phyloP scores from a whole-genome alignment of 495 filamentous ascomycete species.

The Podospora australis region DNA sequence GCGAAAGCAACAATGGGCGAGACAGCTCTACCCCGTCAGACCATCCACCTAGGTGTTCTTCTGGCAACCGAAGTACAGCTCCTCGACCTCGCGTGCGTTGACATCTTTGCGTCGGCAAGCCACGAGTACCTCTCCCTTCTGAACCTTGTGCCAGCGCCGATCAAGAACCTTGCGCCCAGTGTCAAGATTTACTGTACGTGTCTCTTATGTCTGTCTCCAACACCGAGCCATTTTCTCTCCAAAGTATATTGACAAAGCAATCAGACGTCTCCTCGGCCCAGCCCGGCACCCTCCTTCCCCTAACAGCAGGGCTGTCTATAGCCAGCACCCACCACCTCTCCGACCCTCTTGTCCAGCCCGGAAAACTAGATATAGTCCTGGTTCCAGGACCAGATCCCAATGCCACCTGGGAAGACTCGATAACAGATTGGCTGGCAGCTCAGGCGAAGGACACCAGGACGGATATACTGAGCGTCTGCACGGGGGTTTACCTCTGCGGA shows the following conservation, averaged over 20 bases:
- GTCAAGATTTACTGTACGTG: conserved; percentile 32
- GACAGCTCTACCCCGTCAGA: conserved; percentile 1
- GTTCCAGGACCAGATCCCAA: conserved; percentile 48
- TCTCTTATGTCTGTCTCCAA: neutral
- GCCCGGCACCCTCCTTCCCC: conserved; percentile 19
- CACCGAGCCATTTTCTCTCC: too few species aligned
- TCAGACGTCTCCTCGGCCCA: conserved; percentile 34
- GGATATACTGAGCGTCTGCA: conserved; percentile 51
- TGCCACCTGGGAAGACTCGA: conserved; percentile 24
- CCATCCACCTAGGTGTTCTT: conserved; percentile 40
- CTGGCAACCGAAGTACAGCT: conserved; percentile 38
- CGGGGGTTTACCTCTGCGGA: conserved; percentile 43
- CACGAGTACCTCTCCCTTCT: conserved; percentile 36
- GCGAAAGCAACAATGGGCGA: too few species aligned
- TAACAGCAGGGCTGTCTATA: conserved; percentile 33
- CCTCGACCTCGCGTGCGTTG: conserved; percentile 43
- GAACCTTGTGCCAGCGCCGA: conserved; percentile 24
- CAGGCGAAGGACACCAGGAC: conserved; percentile 30
- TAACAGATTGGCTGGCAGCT: conserved; percentile 39
- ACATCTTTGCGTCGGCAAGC: conserved; percentile 41
- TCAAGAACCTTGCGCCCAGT: conserved; percentile 34
- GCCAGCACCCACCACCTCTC: conserved; percentile 34
- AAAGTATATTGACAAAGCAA: neutral
- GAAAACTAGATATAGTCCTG: conserved; percentile 46
- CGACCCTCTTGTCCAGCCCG: conserved; percentile 39